These are phyloP conservation scores for Ophiostoma sp. DNA, from an alignment of 2,329 filamentous ascomycete genomes.

Conservation along the genomic window DNA sequence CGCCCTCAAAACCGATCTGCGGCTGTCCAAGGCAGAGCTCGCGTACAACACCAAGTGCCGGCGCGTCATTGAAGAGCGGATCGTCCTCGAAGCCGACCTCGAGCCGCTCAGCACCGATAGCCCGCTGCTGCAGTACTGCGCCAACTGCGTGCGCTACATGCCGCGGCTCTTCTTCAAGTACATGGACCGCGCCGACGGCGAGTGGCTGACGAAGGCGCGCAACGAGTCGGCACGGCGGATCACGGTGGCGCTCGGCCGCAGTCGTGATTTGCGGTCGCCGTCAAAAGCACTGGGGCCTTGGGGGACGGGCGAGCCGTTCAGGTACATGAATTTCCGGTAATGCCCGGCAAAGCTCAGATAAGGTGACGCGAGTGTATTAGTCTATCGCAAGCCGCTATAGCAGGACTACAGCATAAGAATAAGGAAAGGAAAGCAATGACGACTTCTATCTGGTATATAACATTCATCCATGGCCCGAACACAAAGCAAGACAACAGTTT, in stretches of 20 bases:
- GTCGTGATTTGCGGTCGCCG: slow-evolving; percentile 25
- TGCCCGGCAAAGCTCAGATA: background rate
- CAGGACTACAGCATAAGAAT: background rate
- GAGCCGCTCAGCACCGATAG: slow-evolving; percentile 35
- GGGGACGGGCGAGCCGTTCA: background rate
- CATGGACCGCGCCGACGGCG: slow-evolving; percentile 20
- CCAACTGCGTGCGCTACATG: slow-evolving; percentile 38
- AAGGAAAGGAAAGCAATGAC: background rate
- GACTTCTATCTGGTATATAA: slow-evolving; percentile 5
- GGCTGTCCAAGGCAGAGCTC: slow-evolving; percentile 12
- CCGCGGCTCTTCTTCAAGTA: slow-evolving; percentile 24
- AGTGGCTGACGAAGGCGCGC: slow-evolving; percentile 23
- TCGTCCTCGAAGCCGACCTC: slow-evolving; percentile 40
- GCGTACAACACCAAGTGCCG: slow-evolving; percentile 33
- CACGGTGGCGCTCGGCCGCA: background rate
- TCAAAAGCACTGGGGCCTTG: slow-evolving; percentile 21
- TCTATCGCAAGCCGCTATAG: background rate
- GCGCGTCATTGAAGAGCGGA: slow-evolving; percentile 33
- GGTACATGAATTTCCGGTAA: background rate
- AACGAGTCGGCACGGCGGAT: slow-evolving; percentile 24
- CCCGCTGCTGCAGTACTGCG: slow-evolving; percentile 41
- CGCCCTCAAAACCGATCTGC: slow-evolving; percentile 20
- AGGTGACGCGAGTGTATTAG: background rate
- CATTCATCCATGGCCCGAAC: background rate
- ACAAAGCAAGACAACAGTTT: background rate